Base-by-base conservation (phyloP, 805 yeast genomes). In the Starmerella vitae region DNA sequence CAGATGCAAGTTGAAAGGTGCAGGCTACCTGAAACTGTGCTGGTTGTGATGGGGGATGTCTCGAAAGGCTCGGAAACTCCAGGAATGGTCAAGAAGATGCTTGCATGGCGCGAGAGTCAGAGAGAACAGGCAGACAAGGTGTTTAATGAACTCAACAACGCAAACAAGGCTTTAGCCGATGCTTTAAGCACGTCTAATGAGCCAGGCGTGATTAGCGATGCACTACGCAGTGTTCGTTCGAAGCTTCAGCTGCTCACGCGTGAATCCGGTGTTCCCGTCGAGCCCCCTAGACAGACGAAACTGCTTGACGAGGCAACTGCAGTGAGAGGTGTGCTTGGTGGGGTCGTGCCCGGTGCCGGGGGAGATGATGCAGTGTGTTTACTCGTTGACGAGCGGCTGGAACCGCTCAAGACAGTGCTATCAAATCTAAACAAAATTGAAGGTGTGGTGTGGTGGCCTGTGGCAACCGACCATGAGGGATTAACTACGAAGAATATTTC, bases 341-440 rank as follows among this genome's bases (percentile, higher is more conserved):
- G 94, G n/a, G 86, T 91, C 25, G 94, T 91, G 3, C 98, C 98
- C 0, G 98, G 98, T 2, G 98, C 98, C 0, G 98, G 98, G 20
- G 98, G 98, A 0, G 80, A 76, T 55, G 98, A 91, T 63, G 98
- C 98, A 1, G 72, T 91, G 15, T 72, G 93, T 40, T 52, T 88
- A 20, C 58, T 91, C 20, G 77, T 78, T 2, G 65, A 70, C 2
- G 72, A 69, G 20, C 52, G 58, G 1, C 56, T 70, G 2, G 55
- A 70, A 3, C 57, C 51, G 2, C 3, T 28, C 5, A 2, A 43
- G 49, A 9, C n/a, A 4, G 15, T 34, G 9, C 30, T 47, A 14
- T 20, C n/a, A 10, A 42, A 38, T 5, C 38, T 48, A 31, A 45
- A 46, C 41, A 20, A 37, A 6, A 61, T 63, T 27, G 28, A 41